phyloP scores from a whole-genome alignment of 371 early-diverging fungal species.

The Rhizopus stolonifer region DNA sequence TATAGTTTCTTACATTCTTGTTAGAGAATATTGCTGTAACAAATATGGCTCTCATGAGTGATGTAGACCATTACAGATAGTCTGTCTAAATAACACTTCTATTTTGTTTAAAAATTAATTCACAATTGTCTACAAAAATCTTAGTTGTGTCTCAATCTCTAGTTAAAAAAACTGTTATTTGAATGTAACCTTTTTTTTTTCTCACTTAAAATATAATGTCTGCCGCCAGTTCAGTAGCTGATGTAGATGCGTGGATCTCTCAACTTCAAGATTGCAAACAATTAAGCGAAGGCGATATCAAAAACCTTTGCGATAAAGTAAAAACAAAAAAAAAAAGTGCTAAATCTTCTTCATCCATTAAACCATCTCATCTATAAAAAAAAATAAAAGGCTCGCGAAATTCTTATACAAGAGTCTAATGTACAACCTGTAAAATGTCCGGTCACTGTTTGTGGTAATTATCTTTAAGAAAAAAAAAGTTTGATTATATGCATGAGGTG shows the following conservation, averaged over 20 bases:
- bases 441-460: conserved; percentile 92
- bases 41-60: too few relatives aligned
- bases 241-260: conserved; percentile 87
- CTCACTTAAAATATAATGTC: conserved; percentile 30
- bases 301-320: conserved; percentile 94
- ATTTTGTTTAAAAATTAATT: too few relatives aligned
- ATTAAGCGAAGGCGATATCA: conserved; percentile 90
- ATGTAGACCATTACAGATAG: too few relatives aligned
- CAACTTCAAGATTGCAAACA: conserved; percentile 89
- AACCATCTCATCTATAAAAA: not conserved
- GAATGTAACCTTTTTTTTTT: conserved; percentile 1
- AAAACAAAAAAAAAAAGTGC: conserved; percentile 2
- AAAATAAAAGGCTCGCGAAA: conserved; percentile 79
- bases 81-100: too few relatives aligned
- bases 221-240: conserved; percentile 46
- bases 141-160: too few relatives aligned
- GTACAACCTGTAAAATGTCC: conserved; percentile 94
- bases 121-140: too few relatives aligned
- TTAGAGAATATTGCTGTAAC: too few relatives aligned
- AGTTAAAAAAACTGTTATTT: too few relatives aligned
- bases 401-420: conserved; percentile 93
- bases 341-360: not conserved
- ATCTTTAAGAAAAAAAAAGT: conserved; percentile 6
- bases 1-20: too few relatives aligned
- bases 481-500: not conserved